phyloP scores from a whole-genome alignment of 805 yeast genomes.

The Scheffersomyces ergatensis region DNA sequence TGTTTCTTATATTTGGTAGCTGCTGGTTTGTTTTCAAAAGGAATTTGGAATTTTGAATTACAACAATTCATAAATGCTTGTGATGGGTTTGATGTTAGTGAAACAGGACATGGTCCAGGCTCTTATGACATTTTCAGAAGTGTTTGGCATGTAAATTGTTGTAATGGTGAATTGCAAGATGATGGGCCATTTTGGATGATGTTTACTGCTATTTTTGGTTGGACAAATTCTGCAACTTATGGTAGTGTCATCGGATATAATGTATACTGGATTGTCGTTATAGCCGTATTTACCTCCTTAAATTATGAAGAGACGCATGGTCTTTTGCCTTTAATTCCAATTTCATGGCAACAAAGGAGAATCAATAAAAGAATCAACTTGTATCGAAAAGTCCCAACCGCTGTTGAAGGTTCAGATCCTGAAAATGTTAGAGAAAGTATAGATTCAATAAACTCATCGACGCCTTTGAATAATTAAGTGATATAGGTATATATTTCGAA shows the following conservation, averaged over 20 bases:
- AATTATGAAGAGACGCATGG: conserved; percentile 39
- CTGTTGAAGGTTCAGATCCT: background rate
- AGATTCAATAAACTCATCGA: conserved; percentile 26
- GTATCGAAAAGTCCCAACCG: conserved; percentile 2
- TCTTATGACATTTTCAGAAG: conserved; percentile 39
- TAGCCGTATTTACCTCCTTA: conserved; percentile 25
- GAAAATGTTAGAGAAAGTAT: conserved; percentile 14
- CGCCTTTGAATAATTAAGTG: conserved; percentile 14
- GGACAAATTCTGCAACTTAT: conserved; percentile 47
- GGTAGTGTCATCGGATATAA: conserved; percentile 39
- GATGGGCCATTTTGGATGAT: conserved; percentile 47
- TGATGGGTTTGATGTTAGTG: conserved; percentile 41
- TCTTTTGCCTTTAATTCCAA: conserved; percentile 34
- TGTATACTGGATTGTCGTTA: conserved; percentile 36
- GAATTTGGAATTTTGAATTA: conserved; percentile 43
- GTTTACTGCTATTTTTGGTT: conserved; percentile 42
- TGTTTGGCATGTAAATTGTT: conserved; percentile 48
- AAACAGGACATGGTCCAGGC: conserved; percentile 47
- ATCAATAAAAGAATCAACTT: conserved; percentile 25
- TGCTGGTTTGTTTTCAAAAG: conserved; percentile 44
- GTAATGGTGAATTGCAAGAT: conserved; percentile 40
- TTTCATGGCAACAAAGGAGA: conserved; percentile 37
- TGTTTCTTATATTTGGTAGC: conserved; percentile 42
- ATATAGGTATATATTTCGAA: no score
- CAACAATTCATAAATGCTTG: conserved; percentile 36